Evolutionary conservation across 345 rosid genomes (phyloP).

Genomic region (Hibiscus tridactylites): DNA sequence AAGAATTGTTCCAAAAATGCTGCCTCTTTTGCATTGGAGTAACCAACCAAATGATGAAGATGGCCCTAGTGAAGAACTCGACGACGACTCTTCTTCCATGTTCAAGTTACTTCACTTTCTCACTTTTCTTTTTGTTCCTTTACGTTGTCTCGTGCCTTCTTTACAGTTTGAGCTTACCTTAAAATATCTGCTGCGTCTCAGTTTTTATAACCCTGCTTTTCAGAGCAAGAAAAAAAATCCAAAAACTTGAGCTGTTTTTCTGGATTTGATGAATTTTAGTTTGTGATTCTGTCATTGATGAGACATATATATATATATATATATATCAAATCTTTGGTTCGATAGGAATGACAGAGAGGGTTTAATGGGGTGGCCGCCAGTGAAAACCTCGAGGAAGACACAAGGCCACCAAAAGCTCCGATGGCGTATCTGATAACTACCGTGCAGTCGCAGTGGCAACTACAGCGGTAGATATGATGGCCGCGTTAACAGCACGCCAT

Average conservation of each 20-base stretch:
- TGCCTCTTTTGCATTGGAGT: constrained; percentile 4
- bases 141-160: background rate
- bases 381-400: constrained; percentile 4
- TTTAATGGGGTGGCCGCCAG: constrained; percentile 9
- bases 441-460: too few relatives aligned
- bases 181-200: background rate
- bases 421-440: background rate
- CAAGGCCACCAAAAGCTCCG: background rate
- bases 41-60: background rate
- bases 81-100: background rate
- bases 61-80: background rate
- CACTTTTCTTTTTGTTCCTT: background rate
- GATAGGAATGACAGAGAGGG: constrained; percentile 3
- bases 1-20: background rate
- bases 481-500: too few relatives aligned
- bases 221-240: background rate
- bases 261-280: background rate
- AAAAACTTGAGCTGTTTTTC: background rate
- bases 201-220: background rate
- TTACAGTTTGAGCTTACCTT: background rate
- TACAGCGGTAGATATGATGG: too few relatives aligned
- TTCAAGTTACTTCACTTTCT: constrained; percentile 6
- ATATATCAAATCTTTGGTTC: background rate
- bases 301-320: too few relatives aligned
- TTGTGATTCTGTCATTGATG: background rate